A percentile compares a stretch with the other conserved stretches of the same genome.
Conservation (phyloP, 2,329 filamentous ascomycete genomes). For the Aureobasidium musti region DNA sequence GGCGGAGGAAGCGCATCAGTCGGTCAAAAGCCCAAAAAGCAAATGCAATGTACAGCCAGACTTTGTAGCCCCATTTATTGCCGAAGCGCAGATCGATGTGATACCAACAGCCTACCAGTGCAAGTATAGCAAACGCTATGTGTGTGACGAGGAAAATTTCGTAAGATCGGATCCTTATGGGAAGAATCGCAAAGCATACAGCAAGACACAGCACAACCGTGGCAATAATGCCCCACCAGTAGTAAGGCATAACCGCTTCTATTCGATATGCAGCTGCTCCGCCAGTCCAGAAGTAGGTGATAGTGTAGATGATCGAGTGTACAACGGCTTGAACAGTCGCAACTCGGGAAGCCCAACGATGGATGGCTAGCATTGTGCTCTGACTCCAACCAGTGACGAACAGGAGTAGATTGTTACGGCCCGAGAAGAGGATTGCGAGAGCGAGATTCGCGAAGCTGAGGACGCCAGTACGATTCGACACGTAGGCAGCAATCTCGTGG, state of each 20-base stretch:
- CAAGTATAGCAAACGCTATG: conserved; percentile 46
- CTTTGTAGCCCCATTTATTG: conserved; percentile 50
- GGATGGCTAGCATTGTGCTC: conserved; percentile 53
- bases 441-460: conserved; percentile 48
- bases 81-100: conserved; percentile 46
- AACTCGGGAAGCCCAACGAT: conserved; percentile 54
- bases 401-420: conserved; percentile 53
- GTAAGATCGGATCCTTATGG: conserved; percentile 45
- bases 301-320: conserved; percentile 51
- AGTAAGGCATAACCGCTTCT: conserved; percentile 40
- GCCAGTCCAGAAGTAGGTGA: conserved; percentile 38
- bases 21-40: conserved; percentile 54
- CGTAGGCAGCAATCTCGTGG: conserved; percentile 41
- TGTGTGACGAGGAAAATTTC: conserved; percentile 52
- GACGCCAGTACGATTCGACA: conserved; percentile 48
- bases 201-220: conserved; percentile 42
- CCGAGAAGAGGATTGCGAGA: conserved; percentile 49
- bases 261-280: conserved; percentile 34
- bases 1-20: conserved; percentile 44
- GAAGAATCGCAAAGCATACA: conserved; percentile 42
- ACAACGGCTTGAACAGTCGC: conserved; percentile 50
- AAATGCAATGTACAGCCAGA: conserved; percentile 50
- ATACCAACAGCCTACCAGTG: conserved; percentile 49
- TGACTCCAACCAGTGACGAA: conserved; percentile 55
- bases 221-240: conserved; percentile 51